These are phyloP conservation scores for Aureobasidium sp. DNA, from an alignment of 2,329 filamentous ascomycete species.

Conservation along the genomic window DNA sequence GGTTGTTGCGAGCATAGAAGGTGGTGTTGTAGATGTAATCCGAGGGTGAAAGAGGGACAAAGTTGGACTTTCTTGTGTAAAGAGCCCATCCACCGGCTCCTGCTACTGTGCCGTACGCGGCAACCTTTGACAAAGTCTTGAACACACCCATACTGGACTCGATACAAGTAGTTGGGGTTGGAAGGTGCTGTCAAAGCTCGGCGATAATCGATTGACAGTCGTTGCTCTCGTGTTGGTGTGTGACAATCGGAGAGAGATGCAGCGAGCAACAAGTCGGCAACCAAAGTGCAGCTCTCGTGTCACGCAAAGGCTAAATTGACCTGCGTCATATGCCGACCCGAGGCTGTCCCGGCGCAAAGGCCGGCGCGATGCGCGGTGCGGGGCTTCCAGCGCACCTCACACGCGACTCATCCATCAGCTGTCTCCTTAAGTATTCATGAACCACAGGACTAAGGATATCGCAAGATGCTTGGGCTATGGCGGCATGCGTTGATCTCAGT, in stretches of 20 bases:
- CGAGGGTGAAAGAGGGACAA: conserved; percentile 52
- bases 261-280: conserved; percentile 1
- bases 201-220: not conserved
- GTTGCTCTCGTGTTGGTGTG: not conserved
- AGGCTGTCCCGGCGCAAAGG: not conserved
- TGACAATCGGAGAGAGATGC: not conserved
- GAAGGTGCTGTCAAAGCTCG: not conserved
- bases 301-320: not conserved
- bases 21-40: conserved; percentile 56
- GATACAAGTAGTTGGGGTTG: not conserved
- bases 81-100: conserved; percentile 47
- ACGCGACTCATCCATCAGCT: not conserved
- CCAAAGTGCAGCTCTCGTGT: not conserved
- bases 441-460: not conserved
- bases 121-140: conserved; percentile 24
- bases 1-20: conserved; percentile 54
- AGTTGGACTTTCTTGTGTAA: conserved; percentile 48
- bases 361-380: not conserved
- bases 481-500: not conserved
- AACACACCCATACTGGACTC: conserved; percentile 27
- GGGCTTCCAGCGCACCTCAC: not conserved
- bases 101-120: conserved; percentile 33
- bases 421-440: not conserved
- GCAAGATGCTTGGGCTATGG: not conserved
- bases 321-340: conserved; percentile 7